Evolutionary conservation across 345 rosid species (phyloP).

Genomic region (Syzygium grande): DNA sequence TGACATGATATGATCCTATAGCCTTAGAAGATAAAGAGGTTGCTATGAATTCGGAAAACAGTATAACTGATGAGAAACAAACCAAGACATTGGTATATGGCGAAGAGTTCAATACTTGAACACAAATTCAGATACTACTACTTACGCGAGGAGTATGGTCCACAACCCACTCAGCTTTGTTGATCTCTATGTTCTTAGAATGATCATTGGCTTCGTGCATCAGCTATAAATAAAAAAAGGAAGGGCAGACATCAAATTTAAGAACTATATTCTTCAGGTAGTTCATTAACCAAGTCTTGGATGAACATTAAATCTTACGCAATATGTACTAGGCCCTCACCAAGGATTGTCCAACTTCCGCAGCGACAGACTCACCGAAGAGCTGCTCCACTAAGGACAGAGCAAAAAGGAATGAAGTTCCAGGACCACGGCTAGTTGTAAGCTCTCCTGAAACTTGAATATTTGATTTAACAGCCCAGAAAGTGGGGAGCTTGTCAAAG

Average conservation of each 20-base stretch:
- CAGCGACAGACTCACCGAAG: constrained; percentile 64
- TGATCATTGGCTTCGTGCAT: constrained; percentile 30
- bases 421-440: constrained; percentile 95
- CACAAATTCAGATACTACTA: constrained; percentile 1
- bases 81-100: background rate
- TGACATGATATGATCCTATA: background rate
- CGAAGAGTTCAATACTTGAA: background rate
- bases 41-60: background rate
- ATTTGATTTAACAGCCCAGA: constrained; percentile 90
- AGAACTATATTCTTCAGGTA: background rate
- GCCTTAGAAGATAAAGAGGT: background rate
- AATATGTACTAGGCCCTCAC: constrained; percentile 20
- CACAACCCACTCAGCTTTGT: constrained; percentile 66
- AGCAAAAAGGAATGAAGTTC: constrained; percentile 82
- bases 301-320: background rate
- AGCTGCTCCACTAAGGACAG: constrained; percentile 74
- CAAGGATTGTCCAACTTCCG: constrained; percentile 50
- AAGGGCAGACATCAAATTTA: background rate
- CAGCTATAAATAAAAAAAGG: constrained; percentile 27
- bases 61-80: background rate
- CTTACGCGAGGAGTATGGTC: constrained; percentile 62
- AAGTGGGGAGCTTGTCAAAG: constrained; percentile 68
- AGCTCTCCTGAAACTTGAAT: constrained; percentile 81
- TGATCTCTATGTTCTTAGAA: constrained; percentile 55
- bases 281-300: background rate